Base-by-base conservation (phyloP, 2,329 filamentous ascomycete genomes). In the Aspergillus piperis region DNA sequence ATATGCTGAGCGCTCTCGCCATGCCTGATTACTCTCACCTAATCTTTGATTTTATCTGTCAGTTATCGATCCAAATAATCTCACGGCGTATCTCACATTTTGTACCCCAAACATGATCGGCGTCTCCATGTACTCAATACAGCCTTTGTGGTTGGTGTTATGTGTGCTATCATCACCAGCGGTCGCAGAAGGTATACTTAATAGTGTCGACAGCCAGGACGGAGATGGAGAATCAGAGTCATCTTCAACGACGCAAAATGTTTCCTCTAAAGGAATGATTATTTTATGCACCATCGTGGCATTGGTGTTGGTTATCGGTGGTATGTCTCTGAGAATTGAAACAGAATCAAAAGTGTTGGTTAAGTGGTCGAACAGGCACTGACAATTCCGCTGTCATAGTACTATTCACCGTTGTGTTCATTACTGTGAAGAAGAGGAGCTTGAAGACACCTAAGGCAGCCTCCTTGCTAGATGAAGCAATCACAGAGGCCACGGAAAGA, bases 261-360 rank as follows among this genome's bases (percentile, higher is more conserved):
- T 67, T 15, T 62, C 65, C 6, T 60, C 54, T 4, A 63, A 52
- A 32, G 66, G 66, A 15, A 67, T 68, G 61, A 68, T 68, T 17
- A 58, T 59, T 3, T 47, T 68, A 6, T 66, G 65, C 32, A 64
- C 62, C 1, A 62, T 68, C 13, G 66, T 62, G 10, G 66, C 65
- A 2, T 42, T 68, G 5, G 66, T 68, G 5, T 62, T 65, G 21
- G 25, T 67, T 11, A 58, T 68, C 17, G 66, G 66, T 63, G 54
- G 66, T 68, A 19, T 48, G 64, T 62, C 48, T 36, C 30, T 15
- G 21, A 11, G 13, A 8, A 15, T 17, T n/a, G 7, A 19, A 10
- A 19, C 17, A 25, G 23, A 6, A 1, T 27, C 11, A 30, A 10
- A 32, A 7, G n/a, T 3, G n/a, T 3, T 6, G n/a, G 1, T 8